Evolutionary conservation across 1,139 yeast genomes (phyloP), one percentile per base, ranked within the genome.

Genomic region (Kodamaea derodonti): DNA sequence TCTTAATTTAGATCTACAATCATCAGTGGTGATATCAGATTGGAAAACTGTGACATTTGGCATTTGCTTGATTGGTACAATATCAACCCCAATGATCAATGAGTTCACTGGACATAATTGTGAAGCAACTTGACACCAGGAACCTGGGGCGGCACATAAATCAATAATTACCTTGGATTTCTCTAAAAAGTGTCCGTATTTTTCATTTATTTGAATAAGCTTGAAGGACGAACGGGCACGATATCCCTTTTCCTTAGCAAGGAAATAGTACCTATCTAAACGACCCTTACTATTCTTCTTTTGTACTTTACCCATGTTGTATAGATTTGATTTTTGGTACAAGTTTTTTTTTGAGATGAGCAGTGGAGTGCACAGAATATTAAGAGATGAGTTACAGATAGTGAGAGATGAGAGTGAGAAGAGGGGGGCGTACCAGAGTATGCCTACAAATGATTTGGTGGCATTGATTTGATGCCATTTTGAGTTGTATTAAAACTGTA

Each of bases 71-170:
- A 92, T 92, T 14, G 97, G 97, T 20, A 90, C 98, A 51, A 92
- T 83, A 75, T 92, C 99, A 22, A 94, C 98, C 58, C 98, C 99
- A 38, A 92, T 87, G 51, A 92, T 90, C 47, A 92, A 72, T 1
- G 97, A 87, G 60, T 88, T 88, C 6, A 90, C 69, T 2, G 97
- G 97, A 65, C 97, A 90, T 39, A 87, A 63, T 44, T 87, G 87
- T 3, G 95, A 80, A 1, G 98, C 98, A 29, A 94, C 98, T 65
- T 92, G 99, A 74, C 98, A 92, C 97, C 98, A 92, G 3, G 97
- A 88, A 39, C 99, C 99, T 23, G 99, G 98, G 3, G 98, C 98
- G 38, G 98, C 97, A 83, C 99, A 92, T 49, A 92, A 72, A 75
- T 92, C 99, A 37, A 92, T 86, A 29, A 92, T 96, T 30, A 92